Evolutionary conservation across 495 filamentous ascomycete species (phyloP).

Genomic region (Podospora pseudoanserina): DNA sequence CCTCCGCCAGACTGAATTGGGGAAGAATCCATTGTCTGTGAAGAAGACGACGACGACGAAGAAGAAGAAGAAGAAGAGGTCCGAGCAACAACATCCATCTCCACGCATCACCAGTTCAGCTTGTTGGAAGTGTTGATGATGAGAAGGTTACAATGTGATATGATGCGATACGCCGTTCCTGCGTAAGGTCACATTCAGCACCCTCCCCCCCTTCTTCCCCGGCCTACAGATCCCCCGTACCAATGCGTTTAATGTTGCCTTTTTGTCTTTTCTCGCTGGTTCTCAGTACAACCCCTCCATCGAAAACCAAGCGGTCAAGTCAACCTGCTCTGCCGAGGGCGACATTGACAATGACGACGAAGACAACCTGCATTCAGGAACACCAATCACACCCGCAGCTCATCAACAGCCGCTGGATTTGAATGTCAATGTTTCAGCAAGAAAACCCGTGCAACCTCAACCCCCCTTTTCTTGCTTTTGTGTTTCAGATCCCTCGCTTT

Average conservation of each 20-base stretch:
- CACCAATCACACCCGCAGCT: constrained; percentile 19
- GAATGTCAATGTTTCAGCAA: neutral
- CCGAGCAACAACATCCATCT: constrained; percentile 5
- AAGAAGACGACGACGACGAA: neutral
- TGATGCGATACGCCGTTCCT: neutral
- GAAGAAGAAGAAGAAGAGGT: neutral
- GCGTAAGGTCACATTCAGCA: neutral
- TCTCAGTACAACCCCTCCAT: neutral
- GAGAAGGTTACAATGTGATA: neutral
- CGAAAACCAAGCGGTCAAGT: neutral
- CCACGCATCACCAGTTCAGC: neutral
- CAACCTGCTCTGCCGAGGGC: neutral
- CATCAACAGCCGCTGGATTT: neutral
- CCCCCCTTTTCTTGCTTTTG: neutral
- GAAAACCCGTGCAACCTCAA: neutral
- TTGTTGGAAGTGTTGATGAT: neutral
- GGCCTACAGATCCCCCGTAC: neutral
- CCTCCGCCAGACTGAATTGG: constrained; percentile 9
- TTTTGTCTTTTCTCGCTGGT: neutral
- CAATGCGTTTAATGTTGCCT: neutral
- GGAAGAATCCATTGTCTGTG: neutral
- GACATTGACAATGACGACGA: neutral
- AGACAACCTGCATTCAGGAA: constrained; percentile 3
- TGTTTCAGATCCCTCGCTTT: neutral
- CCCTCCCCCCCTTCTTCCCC: too few species aligned